Evolutionary conservation across 202 grass and related monocot species (phyloP), one percentile per base, ranked within the genome.

Genomic region (Sporobolus alterniflorus): DNA sequence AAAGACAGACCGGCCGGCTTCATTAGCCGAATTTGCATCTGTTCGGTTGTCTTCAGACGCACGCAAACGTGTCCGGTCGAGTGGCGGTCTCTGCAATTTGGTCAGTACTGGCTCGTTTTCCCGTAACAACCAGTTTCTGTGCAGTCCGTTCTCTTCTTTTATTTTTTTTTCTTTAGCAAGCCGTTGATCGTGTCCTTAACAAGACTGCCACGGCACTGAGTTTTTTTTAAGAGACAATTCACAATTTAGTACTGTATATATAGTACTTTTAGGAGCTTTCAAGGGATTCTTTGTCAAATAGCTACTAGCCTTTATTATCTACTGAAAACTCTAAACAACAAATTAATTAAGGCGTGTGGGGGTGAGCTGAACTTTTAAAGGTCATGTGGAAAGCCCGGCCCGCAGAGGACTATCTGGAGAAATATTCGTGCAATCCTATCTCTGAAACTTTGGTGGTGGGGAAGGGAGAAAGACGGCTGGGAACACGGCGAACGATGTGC

Each of bases 401-500:
- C 36, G 64, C 40, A 29, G 42, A 84, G 34, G 56, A 36, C 32
- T 80, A 75, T 52, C 48, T 31, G 70, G 16, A 28, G 44, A 76
- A 78, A 76, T 75, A 28, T 33, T 54, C 26, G 10, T 30, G 69
- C 54, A 64, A 64, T 11, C 75, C 30, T 70, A 56, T 18, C 18
- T 71, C 71, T 64, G 82, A 64, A 75, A 24, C 47, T 78, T 67
- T 70, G 43, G 54, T 80, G 81, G 15, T 62, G 70, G 84, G 5
- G 26, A 11, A 48, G 71, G 6, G 36, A 4, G 36, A n/a, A 31
- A 14, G 64, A 68, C 14, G 32, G 71, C 71, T 55, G 64, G 69
- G 67, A n/a, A n/a, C n/a, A 42, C 14, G 75, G 55, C 1, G 51
- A 54, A 49, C 64, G 63, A 65, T 46, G 59, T 61, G 52, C 5